Conservation (phyloP, 1,284 basidiomycete genomes). For the Fomitopsis betulina region DNA sequence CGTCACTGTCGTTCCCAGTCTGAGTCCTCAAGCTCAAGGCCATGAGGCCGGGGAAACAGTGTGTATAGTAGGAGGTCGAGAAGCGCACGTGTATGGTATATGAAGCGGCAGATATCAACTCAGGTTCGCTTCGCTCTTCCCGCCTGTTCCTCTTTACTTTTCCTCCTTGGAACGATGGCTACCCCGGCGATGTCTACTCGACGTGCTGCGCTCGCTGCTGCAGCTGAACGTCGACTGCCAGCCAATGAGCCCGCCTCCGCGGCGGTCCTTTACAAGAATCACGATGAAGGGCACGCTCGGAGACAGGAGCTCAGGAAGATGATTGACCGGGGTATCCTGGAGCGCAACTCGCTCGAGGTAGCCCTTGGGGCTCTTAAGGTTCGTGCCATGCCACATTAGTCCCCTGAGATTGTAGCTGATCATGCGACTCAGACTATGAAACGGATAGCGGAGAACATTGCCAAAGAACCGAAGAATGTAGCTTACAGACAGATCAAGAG, state of each 20-base stretch:
- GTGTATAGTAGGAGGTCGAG: background rate
- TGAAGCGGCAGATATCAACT: background rate
- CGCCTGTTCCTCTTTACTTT: background rate
- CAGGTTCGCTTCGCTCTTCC: background rate
- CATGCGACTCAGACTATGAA: slow-evolving; percentile 47
- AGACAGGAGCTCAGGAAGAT: slow-evolving; percentile 68
- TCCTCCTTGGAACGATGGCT: background rate
- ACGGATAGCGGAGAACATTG: slow-evolving; percentile 67
- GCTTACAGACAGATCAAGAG: slow-evolving; percentile 71
- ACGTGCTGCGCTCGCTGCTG: background rate
- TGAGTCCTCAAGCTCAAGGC: background rate
- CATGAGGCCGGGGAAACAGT: background rate
- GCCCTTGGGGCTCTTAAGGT: slow-evolving; percentile 62
- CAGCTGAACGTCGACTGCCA: background rate
- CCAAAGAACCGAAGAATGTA: slow-evolving; percentile 62
- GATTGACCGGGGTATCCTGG: slow-evolving; percentile 68
- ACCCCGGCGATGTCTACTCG: background rate
- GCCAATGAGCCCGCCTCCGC: background rate
- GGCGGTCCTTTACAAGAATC: slow-evolving; percentile 13
- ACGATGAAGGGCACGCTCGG: slow-evolving; percentile 53
- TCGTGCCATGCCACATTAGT: background rate
- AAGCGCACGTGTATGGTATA: background rate
- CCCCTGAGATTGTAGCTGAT: background rate
- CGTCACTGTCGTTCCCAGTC: background rate
- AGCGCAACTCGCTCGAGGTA: slow-evolving; percentile 58